Evolutionary conservation across 805 yeast species (phyloP), one percentile per base, ranked within the genome.

Genomic region (Wickerhamiella lipophila): DNA sequence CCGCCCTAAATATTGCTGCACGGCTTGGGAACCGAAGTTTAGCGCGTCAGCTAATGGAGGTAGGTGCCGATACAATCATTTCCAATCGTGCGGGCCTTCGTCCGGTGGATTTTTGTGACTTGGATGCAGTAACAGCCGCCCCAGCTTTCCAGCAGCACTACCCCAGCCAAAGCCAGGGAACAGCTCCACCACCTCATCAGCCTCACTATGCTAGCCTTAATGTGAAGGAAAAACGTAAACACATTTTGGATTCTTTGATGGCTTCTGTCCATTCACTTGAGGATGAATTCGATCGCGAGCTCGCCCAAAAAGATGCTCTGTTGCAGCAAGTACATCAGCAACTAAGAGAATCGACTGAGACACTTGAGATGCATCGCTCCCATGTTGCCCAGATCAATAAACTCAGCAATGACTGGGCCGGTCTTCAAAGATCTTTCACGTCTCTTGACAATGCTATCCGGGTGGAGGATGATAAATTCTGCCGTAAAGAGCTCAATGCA

Each of bases 1-100:
- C 98, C 0, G 88, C 96, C 43, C 70, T 92, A 52, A 94, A 88
- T 60, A 83, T 92, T 49, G 94, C 94, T 0, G 92, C 96, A 0
- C 75, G 94, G 57, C 76, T 92, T 22, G 94, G 94, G 7, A 83
- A 84, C 61, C 76, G 78, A 42, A 78, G 82, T 41, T 75, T 92
- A 49, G 88, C 83, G 8, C 85, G 83, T 53, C 84, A 82, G 53
- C 70, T 92, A 44, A 64, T 92, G 46, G 88, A 84, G 53, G 82
- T 84, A 49, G 96, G 96, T 32, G 96, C 96, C 1, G 83, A 88
- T 60, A 77, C 83, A 4, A 71, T 72, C 29, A 72, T 85, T 43
- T 76, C 85, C 4, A 92, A 92, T 62, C 81, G 83, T 46, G 82
- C 89, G 3, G 96, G 96, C 0, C 72, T 89, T 29, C 77, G 83